Evolutionary conservation across 2,329 filamentous ascomycete genomes (phyloP), one percentile per base, ranked within the genome.

Genomic region (Fusarium tanahbumbuense): DNA sequence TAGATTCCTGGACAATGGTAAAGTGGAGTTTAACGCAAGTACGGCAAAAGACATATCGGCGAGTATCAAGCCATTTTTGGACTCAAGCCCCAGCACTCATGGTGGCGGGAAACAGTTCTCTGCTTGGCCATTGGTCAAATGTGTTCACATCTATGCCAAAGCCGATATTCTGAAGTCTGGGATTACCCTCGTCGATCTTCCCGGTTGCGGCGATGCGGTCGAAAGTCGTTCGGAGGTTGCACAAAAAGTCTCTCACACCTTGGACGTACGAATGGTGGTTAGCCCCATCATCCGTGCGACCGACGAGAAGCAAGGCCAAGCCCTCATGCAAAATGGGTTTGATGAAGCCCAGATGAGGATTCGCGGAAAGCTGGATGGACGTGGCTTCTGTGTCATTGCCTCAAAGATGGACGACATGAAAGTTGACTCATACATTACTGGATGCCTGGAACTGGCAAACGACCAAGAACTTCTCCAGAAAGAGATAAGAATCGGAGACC

Each of bases 181-280:
- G 0, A 80, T 85, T 3, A 81, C 83, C 0, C 77, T 88, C 6
- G 85, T 87, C 1, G 85, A 88, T 63, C 77, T 88, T 0, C 86
- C 86, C 0, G 86, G 87, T 10, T 79, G 86, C 0, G 83, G 83
- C 1, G 87, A 89, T 20, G 60, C 63, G 0, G 63, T 71, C 0
- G 58, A 64, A 3, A 77, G 76, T 22, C 76, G 79, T 4, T 72
- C 72, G 0, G 48, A 61, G 0, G 54, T 80, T 0, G 76, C 78
- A 0, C 18, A 61, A 4, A 57, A 60, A 0, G 73, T 64, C 20
- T 72, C 72, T 6, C n/a, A 62, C 0, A 55, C 46, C 0, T 57
- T 81, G 0, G 71, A 76, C 11, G 67, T 78, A 5, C 76, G 76
- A 0, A 46, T 79, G 28, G 67, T 80, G 0, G 77, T 80, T 0